A percentile compares a stretch with the other conserved stretches of the same genome.
Conservation (phyloP, 2,329 filamentous ascomycete genomes). For the Ophiostoma ips region DNA sequence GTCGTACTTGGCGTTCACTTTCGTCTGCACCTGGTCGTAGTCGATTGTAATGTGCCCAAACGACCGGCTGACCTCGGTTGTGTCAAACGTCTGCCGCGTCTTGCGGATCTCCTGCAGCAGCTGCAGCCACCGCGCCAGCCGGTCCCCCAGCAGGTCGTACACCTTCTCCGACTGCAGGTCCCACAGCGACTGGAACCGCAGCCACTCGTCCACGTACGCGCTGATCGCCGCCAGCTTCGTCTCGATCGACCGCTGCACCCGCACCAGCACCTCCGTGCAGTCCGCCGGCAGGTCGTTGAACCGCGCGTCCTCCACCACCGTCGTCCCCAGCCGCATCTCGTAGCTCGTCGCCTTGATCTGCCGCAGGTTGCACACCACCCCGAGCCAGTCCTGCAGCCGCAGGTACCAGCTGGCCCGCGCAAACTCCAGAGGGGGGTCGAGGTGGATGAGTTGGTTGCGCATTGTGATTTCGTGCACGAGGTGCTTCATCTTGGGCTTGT, state of each 20-base stretch:
- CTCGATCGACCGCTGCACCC: conserved; percentile 74
- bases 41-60: conserved; percentile 94
- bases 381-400: conserved; percentile 87
- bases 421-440: conserved; percentile 85
- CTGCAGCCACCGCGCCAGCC: conserved; percentile 86
- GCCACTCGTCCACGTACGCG: conserved; percentile 89
- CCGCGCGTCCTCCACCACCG: conserved; percentile 48
- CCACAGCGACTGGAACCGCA: conserved; percentile 97
- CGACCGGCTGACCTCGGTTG: conserved; percentile 78
- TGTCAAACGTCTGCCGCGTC: conserved; percentile 91
- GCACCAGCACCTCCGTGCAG: conserved; percentile 64
- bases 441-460: conserved; percentile 93
- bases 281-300: conserved; percentile 77
- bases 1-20: conserved; percentile 98
- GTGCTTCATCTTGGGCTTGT: conserved; percentile 52
- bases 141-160: conserved; percentile 80
- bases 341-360: conserved; percentile 94
- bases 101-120: conserved; percentile 94
- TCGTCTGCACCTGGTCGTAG: conserved; percentile 96
- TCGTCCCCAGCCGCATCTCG: conserved; percentile 68
- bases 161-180: conserved; percentile 93
- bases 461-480: conserved; percentile 89
- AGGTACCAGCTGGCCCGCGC: conserved; percentile 87
- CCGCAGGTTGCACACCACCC: conserved; percentile 78
- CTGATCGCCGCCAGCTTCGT: conserved; percentile 67